These are phyloP conservation scores for Cucurbita moschata DNA, from an alignment of 306 rosid genomes.

Conservation along the genomic window DNA sequence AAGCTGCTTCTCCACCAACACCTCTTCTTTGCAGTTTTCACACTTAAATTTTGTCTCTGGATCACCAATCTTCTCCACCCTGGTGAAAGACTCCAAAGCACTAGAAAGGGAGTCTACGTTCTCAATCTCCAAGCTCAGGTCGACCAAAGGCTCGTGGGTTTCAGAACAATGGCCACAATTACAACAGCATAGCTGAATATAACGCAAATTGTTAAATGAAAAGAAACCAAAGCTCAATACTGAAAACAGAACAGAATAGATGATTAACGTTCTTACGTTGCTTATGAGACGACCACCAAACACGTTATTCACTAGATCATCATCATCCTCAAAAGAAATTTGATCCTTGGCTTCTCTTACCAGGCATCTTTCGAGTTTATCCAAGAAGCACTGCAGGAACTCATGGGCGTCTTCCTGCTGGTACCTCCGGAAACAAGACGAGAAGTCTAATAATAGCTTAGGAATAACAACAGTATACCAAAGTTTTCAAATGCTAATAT, in stretches of 20 bases:
- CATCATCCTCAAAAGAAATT: constrained; percentile 15
- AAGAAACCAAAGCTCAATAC: not conserved
- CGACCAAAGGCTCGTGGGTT: constrained; percentile 61
- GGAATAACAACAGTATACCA: constrained; percentile 24
- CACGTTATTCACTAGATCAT: constrained; percentile 46
- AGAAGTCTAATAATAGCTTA: constrained; percentile 43
- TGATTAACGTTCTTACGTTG: constrained; percentile 29
- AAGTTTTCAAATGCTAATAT: not conserved
- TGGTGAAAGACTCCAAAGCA: constrained; percentile 75
- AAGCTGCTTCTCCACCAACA: constrained; percentile 59
- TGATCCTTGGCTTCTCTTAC: constrained; percentile 15
- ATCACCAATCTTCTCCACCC: constrained; percentile 54
- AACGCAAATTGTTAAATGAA: not conserved
- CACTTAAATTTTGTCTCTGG: constrained; percentile 40
- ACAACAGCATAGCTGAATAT: constrained; percentile 62
- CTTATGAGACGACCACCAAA: constrained; percentile 77
- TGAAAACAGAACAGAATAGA: not conserved
- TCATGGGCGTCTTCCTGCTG: constrained; percentile 97
- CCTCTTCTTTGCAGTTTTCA: constrained; percentile 60
- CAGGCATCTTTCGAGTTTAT: constrained; percentile 45
- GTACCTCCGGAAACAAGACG: constrained; percentile 41
- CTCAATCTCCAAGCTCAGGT: constrained; percentile 77
- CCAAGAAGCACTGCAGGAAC: constrained; percentile 70
- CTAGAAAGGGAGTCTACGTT: constrained; percentile 41
- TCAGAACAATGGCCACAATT: constrained; percentile 55